A percentile compares a stretch with the other conserved stretches of the same genome.
phyloP scores from a whole-genome alignment of 768 basidiomycete genomes.

The Tulasnella sp. region DNA sequence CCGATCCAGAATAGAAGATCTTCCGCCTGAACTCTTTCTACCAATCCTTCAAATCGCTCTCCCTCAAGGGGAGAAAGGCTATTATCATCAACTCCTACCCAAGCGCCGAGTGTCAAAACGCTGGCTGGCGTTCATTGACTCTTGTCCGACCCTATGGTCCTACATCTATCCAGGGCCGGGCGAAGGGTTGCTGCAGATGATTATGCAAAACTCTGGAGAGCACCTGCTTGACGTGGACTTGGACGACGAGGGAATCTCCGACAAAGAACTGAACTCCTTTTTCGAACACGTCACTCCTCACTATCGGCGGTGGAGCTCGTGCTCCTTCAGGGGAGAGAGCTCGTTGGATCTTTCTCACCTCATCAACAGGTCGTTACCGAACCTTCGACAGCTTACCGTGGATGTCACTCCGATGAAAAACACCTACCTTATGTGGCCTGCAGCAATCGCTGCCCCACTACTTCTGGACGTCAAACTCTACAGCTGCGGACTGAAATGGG shows the following conservation, averaged over 20 bases:
- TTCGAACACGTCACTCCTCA: neutral
- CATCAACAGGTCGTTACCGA: neutral
- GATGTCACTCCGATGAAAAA: neutral
- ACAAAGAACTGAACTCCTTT: neutral
- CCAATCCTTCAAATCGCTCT: neutral
- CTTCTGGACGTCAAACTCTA: neutral
- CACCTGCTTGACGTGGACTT: neutral
- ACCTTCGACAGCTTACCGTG: neutral
- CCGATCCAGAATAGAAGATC: neutral
- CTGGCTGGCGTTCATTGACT: neutral
- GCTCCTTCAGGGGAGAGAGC: neutral
- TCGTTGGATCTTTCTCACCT: neutral
- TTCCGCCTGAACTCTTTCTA: neutral
- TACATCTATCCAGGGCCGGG: neutral
- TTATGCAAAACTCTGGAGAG: neutral
- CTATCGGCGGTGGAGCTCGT: neutral
- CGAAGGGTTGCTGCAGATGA: neutral
- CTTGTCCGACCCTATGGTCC: neutral
- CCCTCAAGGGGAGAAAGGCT: neutral
- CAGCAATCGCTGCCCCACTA: neutral
- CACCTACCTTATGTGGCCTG: slow-evolving; percentile 2
- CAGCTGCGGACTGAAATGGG: neutral
- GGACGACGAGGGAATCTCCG: neutral
- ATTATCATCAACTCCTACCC: neutral
- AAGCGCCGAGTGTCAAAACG: neutral